Evolutionary conservation across 768 basidiomycete genomes (phyloP), one percentile per base, ranked within the genome.

Genomic region (Lactarius deliciosus): DNA sequence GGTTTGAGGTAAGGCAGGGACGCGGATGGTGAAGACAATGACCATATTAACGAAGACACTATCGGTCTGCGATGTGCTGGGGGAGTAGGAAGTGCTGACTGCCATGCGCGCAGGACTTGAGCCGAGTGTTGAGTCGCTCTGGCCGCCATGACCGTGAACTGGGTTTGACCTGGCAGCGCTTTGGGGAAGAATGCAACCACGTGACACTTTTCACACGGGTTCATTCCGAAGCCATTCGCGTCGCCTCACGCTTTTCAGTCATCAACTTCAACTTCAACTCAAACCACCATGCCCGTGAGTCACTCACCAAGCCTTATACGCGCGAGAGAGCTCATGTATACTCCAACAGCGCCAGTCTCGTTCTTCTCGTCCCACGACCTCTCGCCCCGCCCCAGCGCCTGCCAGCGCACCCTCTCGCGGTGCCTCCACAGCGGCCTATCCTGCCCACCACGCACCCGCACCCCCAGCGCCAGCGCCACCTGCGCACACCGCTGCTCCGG

Each of bases 291-390:
- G 85, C 77, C 85, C 75, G 85, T 85, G 72, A 73, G 84, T 77
- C 20, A 36, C 60, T 60, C 18, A 38, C 13, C 40, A 54, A 57
- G 18, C 63, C 55, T 43, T 25, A 28, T 61, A 18, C 28, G 41
- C 38, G 55, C 22, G 10, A 20, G 53, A 16, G n/a, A 18, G 8
- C 16, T 43, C 8, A 57, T 13, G 43, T 30, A 57, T 64, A 45
- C 28, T n/a, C 55, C 7, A 60, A 25, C 60, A 92, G 92, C 91
- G 91, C 76, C 84, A 85, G 78, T 92, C 91, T 54, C 90, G 91
- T 73, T 85, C 86, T 72, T 88, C 89, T 74, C 84, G 90, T 64
- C 81, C 88, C 63, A 81, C 83, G 45, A 66, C 81, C 8, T 76
- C 75, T 61, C 69, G 69, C n/a, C 18, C 67, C 6, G 58, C 68